phyloP scores from a whole-genome alignment of 2,329 filamentous ascomycete species.

The Fusarium coffeatum region DNA sequence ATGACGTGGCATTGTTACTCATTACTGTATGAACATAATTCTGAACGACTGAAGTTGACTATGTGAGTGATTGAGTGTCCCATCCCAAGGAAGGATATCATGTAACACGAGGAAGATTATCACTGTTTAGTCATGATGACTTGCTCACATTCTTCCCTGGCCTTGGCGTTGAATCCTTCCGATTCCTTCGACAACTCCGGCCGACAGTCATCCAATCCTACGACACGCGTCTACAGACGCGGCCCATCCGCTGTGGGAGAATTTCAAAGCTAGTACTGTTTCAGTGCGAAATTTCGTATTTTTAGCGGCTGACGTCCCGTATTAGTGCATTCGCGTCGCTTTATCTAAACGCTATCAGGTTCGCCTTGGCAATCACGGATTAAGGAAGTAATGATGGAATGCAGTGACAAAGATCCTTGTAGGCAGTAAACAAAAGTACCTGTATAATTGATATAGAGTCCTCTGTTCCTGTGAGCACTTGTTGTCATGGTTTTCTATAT shows the following conservation, averaged over 20 bases:
- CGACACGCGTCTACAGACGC: background rate
- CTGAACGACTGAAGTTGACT: background rate
- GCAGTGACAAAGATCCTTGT: background rate
- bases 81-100: too few relatives aligned
- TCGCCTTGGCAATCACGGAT: background rate
- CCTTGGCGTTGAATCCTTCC: background rate
- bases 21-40: slow-evolving; percentile 33
- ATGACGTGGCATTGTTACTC: slow-evolving; percentile 19
- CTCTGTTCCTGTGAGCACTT: too few relatives aligned
- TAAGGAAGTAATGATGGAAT: background rate
- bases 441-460: background rate
- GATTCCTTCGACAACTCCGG: too few relatives aligned
- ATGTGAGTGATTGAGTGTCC: too few relatives aligned
- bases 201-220: background rate
- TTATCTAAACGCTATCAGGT: slow-evolving; percentile 2
- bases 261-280: background rate
- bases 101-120: too few relatives aligned
- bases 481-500: background rate
- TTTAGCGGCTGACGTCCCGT: background rate
- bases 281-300: background rate
- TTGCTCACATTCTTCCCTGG: background rate
- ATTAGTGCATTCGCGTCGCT: background rate
- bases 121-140: background rate
- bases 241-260: too few relatives aligned
- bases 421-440: background rate